A percentile compares a stretch with the other conserved stretches of the same genome.
Conservation (phyloP, 495 filamentous ascomycete genomes). For the Zalerion maritima region DNA sequence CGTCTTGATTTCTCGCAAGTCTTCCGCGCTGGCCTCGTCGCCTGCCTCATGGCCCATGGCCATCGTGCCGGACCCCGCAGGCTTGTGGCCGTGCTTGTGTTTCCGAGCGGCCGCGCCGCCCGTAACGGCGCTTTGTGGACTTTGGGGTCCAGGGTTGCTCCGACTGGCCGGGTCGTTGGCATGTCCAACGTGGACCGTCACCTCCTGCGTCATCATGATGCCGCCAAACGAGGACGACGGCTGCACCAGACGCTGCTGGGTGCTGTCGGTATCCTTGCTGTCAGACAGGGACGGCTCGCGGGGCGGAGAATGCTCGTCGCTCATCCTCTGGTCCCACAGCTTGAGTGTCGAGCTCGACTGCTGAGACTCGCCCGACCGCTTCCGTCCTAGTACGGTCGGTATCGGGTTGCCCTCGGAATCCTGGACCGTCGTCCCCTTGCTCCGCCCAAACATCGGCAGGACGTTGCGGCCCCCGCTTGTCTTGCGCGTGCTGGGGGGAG, state of each 20-base stretch:
- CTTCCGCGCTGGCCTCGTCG: too few relatives aligned
- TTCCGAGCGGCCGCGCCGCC: slow-evolving; percentile 4
- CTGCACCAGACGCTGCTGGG: slow-evolving; percentile 1
- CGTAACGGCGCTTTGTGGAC: slow-evolving; percentile 3
- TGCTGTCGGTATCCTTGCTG: slow-evolving; percentile 19
- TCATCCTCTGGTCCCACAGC: slow-evolving; percentile 20
- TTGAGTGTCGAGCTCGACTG: slow-evolving; percentile 23
- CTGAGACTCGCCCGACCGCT: slow-evolving; percentile 32
- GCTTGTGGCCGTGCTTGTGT: slow-evolving; percentile 3
- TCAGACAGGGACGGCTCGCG: slow-evolving; percentile 4
- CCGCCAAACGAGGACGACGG: slow-evolving; percentile 23
- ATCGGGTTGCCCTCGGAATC: slow-evolving; percentile 5
- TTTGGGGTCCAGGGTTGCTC: background rate
- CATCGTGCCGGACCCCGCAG: too few relatives aligned
- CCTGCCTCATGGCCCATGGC: too few relatives aligned
- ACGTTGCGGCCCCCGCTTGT: slow-evolving; percentile 27
- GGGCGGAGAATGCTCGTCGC: background rate
- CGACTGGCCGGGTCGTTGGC: background rate
- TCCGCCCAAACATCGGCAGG: too few relatives aligned
- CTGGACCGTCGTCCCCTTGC: too few relatives aligned
- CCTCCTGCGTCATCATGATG: slow-evolving; percentile 40
- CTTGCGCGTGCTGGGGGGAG: slow-evolving; percentile 27
- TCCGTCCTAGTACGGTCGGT: slow-evolving; percentile 3
- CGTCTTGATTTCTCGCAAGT: too few relatives aligned
- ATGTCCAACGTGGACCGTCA: slow-evolving; percentile 18